Evolutionary conservation across 305 asterid species (phyloP).

Genomic region (Fraxinus floribunda): DNA sequence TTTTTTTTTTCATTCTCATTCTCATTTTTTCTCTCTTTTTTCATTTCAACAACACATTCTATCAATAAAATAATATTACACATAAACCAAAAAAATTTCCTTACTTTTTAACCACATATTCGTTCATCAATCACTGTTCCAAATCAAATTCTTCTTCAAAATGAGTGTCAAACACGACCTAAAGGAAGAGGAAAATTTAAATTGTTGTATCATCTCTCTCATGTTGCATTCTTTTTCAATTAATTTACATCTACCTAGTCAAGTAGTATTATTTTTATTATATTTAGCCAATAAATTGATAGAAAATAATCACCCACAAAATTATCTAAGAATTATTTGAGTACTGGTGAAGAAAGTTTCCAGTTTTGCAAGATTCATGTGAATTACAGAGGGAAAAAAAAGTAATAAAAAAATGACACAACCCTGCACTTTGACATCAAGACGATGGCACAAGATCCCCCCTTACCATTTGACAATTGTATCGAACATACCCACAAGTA

Average conservation of each 20-base stretch:
- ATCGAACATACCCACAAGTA: neutral
- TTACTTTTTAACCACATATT: too few species aligned
- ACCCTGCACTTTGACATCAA: neutral
- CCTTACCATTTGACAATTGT: neutral
- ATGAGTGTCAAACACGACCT: too few species aligned
- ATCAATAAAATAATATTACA: too few species aligned
- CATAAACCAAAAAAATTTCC: too few species aligned
- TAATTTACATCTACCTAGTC: neutral
- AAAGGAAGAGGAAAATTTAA: too few species aligned
- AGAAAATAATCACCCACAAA: neutral
- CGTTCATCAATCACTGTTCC: too few species aligned
- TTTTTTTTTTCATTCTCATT: too few species aligned
- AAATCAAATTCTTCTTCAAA: too few species aligned
- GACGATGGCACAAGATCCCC: neutral
- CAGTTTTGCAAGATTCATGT: slow-evolving; percentile 22
- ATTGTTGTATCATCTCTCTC: too few species aligned
- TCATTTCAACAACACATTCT: too few species aligned
- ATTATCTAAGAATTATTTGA: neutral
- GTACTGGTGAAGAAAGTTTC: slow-evolving; percentile 12
- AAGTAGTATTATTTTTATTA: neutral
- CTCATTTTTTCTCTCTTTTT: too few species aligned
- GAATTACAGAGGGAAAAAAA: slow-evolving; percentile 16
- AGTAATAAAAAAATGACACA: neutral
- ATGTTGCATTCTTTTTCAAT: neutral
- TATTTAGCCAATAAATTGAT: neutral